Conservation (phyloP, 352 stramenopile genomes). For the Pythium dissimile region DNA sequence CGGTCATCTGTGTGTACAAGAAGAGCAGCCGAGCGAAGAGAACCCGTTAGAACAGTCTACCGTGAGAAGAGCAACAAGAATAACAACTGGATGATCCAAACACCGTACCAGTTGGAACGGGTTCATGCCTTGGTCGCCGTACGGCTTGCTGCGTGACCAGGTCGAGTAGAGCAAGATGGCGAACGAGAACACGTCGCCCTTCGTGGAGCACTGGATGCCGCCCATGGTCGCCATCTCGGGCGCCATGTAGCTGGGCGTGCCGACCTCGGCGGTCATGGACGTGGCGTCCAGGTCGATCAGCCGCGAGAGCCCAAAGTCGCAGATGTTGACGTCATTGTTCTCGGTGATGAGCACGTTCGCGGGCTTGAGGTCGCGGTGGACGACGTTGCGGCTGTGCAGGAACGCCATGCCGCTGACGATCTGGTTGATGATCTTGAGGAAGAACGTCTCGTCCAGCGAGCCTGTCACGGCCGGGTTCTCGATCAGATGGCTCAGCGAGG, state of each 20-base stretch:
- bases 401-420: conserved; percentile 91
- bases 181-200: conserved; percentile 86
- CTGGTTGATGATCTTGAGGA: conserved; percentile 86
- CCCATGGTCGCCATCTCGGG: conserved; percentile 90
- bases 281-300: conserved; percentile 84
- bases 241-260: conserved; percentile 88
- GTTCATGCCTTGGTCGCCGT: conserved; percentile 89
- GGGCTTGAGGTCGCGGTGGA: conserved; percentile 91
- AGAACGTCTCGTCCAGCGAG: conserved; percentile 60
- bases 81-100: too few species aligned
- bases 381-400: conserved; percentile 83
- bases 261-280: conserved; percentile 85
- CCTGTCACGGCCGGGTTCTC: conserved; percentile 72
- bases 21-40: neutral
- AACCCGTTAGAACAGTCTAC: too few species aligned
- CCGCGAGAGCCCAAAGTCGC: conserved; percentile 91
- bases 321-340: conserved; percentile 91
- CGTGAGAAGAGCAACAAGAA: neutral
- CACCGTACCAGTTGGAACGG: conserved; percentile 78
- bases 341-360: conserved; percentile 93
- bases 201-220: conserved; percentile 83
- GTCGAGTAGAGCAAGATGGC: conserved; percentile 85
- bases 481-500: conserved; percentile 75
- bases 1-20: conserved; percentile 61
- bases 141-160: conserved; percentile 85